Percentiles rank a stretch among this genome's conserved stretches.
These are phyloP conservation scores for Fraxinus velutina DNA, from an alignment of 305 asterid genomes.

Conservation along the genomic window DNA sequence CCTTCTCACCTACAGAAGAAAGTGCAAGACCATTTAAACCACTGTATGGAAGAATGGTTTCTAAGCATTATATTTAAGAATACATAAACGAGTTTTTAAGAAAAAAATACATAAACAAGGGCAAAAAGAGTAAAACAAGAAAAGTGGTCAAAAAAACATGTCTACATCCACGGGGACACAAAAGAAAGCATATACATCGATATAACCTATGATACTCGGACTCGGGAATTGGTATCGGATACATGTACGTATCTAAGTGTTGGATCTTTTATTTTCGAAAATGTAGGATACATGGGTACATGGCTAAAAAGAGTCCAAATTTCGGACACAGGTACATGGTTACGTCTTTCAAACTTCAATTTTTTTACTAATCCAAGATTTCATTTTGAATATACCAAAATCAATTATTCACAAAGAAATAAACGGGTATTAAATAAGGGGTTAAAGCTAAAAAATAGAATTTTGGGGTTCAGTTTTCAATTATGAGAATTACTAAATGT, in stretches of 20 bases:
- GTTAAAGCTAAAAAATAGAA: too few species aligned
- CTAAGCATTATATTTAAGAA: not conserved
- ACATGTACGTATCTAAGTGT: not conserved
- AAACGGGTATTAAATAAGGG: too few species aligned
- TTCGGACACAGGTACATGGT: not conserved
- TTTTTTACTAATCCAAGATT: not conserved
- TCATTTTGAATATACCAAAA: too few species aligned
- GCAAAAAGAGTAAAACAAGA: not conserved
- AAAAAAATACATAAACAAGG: not conserved
- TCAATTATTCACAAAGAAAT: too few species aligned
- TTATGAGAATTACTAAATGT: too few species aligned
- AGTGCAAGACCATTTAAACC: slow-evolving; percentile 19
- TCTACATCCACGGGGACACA: not conserved
- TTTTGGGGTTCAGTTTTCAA: too few species aligned
- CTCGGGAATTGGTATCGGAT: not conserved
- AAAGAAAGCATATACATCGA: not conserved
- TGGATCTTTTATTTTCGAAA: not conserved
- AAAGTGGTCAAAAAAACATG: not conserved
- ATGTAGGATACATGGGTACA: too few species aligned
- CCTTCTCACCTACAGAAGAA: slow-evolving; percentile 75
- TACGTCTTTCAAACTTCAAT: not conserved
- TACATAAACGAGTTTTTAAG: not conserved
- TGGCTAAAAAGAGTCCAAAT: too few species aligned
- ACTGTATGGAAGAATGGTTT: slow-evolving; percentile 2
- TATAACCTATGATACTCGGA: not conserved